phyloP scores from a whole-genome alignment of 345 rosid genomes.

The Punica granatum region DNA sequence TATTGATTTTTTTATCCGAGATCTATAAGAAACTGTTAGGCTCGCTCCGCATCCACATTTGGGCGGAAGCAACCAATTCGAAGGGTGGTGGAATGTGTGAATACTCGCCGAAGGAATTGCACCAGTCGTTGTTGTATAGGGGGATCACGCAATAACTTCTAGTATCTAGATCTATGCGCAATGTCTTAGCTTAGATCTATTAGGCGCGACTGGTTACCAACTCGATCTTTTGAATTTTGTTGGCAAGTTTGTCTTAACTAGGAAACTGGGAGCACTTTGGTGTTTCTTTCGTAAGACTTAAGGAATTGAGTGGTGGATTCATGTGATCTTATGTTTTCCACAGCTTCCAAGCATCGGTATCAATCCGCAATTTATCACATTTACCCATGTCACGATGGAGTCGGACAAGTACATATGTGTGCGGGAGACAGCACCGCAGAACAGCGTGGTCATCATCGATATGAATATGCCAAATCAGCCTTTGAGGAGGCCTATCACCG shows the following conservation, averaged over 20 bases:
- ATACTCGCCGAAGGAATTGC: neutral
- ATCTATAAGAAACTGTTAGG: neutral
- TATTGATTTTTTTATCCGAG: neutral
- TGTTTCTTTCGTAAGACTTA: neutral
- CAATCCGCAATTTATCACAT: conserved; percentile 65
- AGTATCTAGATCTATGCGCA: neutral
- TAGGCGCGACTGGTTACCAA: neutral
- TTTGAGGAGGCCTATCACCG: conserved; percentile 73
- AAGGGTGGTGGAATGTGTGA: neutral
- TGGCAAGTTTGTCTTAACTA: neutral
- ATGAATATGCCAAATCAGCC: conserved; percentile 89
- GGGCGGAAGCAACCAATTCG: neutral
- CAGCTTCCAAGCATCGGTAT: conserved; percentile 79
- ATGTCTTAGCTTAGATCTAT: neutral
- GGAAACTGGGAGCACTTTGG: neutral
- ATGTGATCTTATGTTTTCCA: conserved; percentile 8
- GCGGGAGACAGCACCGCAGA: conserved; percentile 80
- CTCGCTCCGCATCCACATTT: neutral
- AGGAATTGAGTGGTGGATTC: conserved; percentile 3
- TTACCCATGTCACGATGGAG: conserved; percentile 80
- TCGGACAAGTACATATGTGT: conserved; percentile 87
- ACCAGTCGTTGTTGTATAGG: neutral
- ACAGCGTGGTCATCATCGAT: conserved; percentile 71
- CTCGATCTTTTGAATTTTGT: neutral
- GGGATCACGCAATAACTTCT: neutral